Conservation (phyloP, 441 rosid genomes). For the Euphorbia schlechtendalii region DNA sequence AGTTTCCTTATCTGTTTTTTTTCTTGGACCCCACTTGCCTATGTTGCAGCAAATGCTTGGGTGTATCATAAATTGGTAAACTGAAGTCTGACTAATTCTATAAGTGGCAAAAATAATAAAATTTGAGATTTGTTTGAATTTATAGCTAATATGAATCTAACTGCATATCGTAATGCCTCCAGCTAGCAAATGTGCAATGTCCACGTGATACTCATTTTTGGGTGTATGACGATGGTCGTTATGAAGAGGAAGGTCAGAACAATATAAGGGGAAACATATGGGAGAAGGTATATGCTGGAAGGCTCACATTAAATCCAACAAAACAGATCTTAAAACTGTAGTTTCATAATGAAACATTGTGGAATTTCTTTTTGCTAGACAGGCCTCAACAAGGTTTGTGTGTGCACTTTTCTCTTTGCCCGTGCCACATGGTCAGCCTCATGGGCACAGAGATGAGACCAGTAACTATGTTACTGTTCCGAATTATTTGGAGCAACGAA, state of each 20-base stretch:
- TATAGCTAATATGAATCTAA: slow-evolving; percentile 6
- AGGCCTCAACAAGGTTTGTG: slow-evolving; percentile 72
- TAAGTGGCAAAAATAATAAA: background rate
- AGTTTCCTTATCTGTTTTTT: too few species aligned
- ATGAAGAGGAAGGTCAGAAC: slow-evolving; percentile 99
- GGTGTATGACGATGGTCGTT: slow-evolving; percentile 98
- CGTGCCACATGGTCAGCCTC: slow-evolving; percentile 53
- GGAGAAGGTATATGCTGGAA: slow-evolving; percentile 66
- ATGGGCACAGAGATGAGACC: slow-evolving; percentile 48
- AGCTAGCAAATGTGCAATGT: slow-evolving; percentile 96
- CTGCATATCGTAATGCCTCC: slow-evolving; percentile 19
- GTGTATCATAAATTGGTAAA: too few species aligned
- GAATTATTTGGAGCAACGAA: slow-evolving; percentile 58
- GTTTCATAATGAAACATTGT: slow-evolving; percentile 19
- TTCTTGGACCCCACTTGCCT: too few species aligned
- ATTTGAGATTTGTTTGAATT: too few species aligned
- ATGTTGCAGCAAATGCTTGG: too few species aligned
- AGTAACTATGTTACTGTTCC: slow-evolving; percentile 60
- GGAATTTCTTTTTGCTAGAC: slow-evolving; percentile 35
- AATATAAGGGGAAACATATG: slow-evolving; percentile 98
- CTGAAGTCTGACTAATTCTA: too few species aligned
- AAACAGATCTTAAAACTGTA: slow-evolving; percentile 7
- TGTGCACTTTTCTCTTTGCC: slow-evolving; percentile 72
- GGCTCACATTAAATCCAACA: slow-evolving; percentile 5
- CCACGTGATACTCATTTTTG: slow-evolving; percentile 98